These are phyloP conservation scores for Talaromyces pinophilus DNA, from an alignment of 2,329 filamentous ascomycete species.

Conservation along the genomic window DNA sequence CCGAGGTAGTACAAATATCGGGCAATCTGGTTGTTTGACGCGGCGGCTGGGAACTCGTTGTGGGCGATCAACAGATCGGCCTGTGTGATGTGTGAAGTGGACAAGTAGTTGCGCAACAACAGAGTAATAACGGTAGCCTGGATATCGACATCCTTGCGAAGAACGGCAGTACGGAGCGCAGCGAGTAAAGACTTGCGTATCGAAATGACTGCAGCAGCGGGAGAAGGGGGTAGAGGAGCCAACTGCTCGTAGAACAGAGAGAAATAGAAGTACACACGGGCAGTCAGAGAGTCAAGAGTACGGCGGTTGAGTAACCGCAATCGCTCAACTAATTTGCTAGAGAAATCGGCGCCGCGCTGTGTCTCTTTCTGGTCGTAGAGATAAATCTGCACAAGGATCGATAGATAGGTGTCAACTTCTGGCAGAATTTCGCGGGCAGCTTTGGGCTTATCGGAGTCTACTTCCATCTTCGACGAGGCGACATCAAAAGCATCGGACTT, in stretches of 20 bases:
- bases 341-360: conserved; percentile 80
- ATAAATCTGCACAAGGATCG: conserved; percentile 82
- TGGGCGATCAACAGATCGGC: conserved; percentile 94
- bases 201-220: conserved; percentile 80
- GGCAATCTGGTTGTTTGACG: conserved; percentile 96
- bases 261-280: conserved; percentile 98
- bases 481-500: conserved; percentile 66
- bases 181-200: conserved; percentile 84
- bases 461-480: conserved; percentile 69
- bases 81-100: conserved; percentile 94
- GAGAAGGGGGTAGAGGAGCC: conserved; percentile 81
- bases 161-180: conserved; percentile 88
- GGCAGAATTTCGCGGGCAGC: conserved; percentile 73
- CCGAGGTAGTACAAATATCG: conserved; percentile 97
- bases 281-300: conserved; percentile 88
- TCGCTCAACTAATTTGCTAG: conserved; percentile 76
- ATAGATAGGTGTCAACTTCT: conserved; percentile 85
- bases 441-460: conserved; percentile 69
- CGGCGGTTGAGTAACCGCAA: conserved; percentile 88
- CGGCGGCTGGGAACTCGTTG: conserved; percentile 89
- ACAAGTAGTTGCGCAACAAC: conserved; percentile 91
- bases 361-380: conserved; percentile 83
- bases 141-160: conserved; percentile 96
- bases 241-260: conserved; percentile 93
- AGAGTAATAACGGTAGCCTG: conserved; percentile 95